Evolutionary conservation across 306 rosid species (phyloP).

Genomic region (Mucuna pruriens): DNA sequence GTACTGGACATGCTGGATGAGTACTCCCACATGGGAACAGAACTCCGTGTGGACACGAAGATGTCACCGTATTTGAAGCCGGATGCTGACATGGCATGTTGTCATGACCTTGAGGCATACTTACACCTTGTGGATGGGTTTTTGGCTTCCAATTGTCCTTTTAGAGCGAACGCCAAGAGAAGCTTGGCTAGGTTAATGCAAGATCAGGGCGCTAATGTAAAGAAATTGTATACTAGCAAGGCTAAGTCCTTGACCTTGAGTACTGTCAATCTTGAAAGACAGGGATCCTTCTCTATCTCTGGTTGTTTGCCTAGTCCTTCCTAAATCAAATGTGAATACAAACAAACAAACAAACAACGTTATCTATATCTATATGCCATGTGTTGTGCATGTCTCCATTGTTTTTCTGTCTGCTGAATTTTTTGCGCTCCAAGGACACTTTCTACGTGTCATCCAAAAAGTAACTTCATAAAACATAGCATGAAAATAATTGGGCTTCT

Average conservation of each 20-base stretch:
- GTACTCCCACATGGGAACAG: constrained; percentile 79
- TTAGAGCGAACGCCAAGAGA: constrained; percentile 82
- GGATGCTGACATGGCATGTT: constrained; percentile 86
- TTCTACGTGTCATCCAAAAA: no score
- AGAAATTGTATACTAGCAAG: constrained; percentile 78
- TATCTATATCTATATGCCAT: no score
- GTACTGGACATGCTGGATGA: constrained; percentile 53
- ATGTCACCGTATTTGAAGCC: constrained; percentile 95
- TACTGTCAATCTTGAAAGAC: constrained; percentile 53
- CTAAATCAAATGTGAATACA: constrained; percentile 36
- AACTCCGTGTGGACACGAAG: constrained; percentile 77
- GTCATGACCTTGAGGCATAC: constrained; percentile 95
- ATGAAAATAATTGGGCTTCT: neutral
- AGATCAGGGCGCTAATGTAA: constrained; percentile 75
- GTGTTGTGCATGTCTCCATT: neutral
- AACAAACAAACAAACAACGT: neutral
- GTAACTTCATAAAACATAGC: no score
- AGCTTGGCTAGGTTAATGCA: constrained; percentile 72
- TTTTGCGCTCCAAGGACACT: no score
- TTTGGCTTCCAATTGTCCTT: constrained; percentile 82
- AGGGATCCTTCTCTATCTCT: constrained; percentile 41
- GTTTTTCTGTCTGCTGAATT: neutral
- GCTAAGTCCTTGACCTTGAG: constrained; percentile 64
- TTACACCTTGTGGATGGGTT: constrained; percentile 92
- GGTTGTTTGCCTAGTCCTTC: constrained; percentile 82